Evolutionary conservation across 352 stramenopile genomes (phyloP).

Genomic region (Globisporangium nunn): DNA sequence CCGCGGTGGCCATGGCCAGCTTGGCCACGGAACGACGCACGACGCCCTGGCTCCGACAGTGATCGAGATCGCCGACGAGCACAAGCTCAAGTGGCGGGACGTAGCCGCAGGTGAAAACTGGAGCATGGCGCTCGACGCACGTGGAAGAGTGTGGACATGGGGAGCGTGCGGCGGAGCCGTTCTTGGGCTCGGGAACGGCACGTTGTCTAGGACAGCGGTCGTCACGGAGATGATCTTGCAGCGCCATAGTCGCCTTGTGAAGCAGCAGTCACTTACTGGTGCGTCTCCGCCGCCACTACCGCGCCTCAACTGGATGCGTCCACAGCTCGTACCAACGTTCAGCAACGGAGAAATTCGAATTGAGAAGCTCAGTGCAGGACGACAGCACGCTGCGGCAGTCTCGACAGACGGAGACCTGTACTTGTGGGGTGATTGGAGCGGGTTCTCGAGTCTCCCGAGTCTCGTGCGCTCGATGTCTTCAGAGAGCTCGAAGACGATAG

Average conservation of each 20-base stretch:
- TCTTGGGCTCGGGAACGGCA: constrained; percentile 34
- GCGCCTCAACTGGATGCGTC: constrained; percentile 33
- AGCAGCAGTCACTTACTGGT: neutral
- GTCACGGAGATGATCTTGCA: constrained; percentile 38
- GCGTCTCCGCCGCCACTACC: constrained; percentile 12
- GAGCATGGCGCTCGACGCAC: constrained; percentile 57
- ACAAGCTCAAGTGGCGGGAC: constrained; percentile 22
- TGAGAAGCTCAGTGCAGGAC: constrained; percentile 70
- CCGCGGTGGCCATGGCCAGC: constrained; percentile 63
- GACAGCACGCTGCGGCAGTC: constrained; percentile 82
- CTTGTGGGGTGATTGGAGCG: constrained; percentile 66
- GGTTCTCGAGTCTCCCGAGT: constrained; percentile 4
- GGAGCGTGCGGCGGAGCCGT: constrained; percentile 59
- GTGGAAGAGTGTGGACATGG: constrained; percentile 78
- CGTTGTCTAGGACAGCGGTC: constrained; percentile 13
- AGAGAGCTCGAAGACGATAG: neutral
- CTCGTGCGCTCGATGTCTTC: constrained; percentile 4
- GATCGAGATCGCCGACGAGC: constrained; percentile 5
- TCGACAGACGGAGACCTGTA: constrained; percentile 87
- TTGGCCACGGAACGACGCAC: constrained; percentile 50
- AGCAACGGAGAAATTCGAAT: constrained; percentile 25
- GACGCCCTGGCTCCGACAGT: constrained; percentile 24
- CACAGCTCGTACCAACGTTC: constrained; percentile 39
- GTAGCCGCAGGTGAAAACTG: constrained; percentile 71
- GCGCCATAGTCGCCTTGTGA: constrained; percentile 26